These are phyloP conservation scores for Talaromyces sp. DNA, from an alignment of 2,329 filamentous ascomycete genomes.

Conservation along the genomic window DNA sequence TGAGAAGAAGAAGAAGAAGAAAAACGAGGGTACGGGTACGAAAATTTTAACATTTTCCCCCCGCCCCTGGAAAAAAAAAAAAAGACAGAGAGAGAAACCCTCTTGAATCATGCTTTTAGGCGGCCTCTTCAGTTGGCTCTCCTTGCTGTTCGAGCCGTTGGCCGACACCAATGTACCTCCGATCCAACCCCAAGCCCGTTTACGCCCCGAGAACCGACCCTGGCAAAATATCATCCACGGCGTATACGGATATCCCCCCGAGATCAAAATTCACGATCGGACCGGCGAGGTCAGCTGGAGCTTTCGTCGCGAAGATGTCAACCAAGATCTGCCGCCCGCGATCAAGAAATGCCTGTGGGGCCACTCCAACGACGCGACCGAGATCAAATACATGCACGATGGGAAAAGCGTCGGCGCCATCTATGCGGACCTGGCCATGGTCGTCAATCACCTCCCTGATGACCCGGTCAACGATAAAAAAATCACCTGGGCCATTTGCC, in stretches of 20 bases:
- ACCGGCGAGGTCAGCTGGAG: slow-evolving; percentile 22
- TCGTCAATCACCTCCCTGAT: slow-evolving; percentile 29
- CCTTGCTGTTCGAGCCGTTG: slow-evolving; percentile 20
- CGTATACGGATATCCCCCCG: slow-evolving; percentile 19
- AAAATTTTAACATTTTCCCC: no score
- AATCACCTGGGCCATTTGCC: slow-evolving; percentile 27
- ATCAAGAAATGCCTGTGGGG: slow-evolving; percentile 21
- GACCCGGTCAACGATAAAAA: slow-evolving; percentile 24
- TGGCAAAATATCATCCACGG: slow-evolving; percentile 27
- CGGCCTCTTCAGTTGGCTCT: slow-evolving; percentile 18
- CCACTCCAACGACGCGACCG: slow-evolving; percentile 27
- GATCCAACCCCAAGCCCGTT: slow-evolving; percentile 24
- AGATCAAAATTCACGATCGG: slow-evolving; percentile 25
- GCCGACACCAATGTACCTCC: slow-evolving; percentile 17
- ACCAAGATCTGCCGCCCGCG: slow-evolving; percentile 17
- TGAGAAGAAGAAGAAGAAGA: no score
- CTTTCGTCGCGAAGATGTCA: slow-evolving; percentile 24
- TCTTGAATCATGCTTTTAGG: slow-evolving; percentile 15
- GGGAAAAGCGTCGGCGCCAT: slow-evolving; percentile 25
- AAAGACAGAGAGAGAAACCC: not conserved
- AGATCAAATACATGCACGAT: slow-evolving; percentile 28
- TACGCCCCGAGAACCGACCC: slow-evolving; percentile 18
- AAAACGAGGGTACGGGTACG: no score
- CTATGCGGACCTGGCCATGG: slow-evolving; percentile 24
- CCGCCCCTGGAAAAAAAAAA: not conserved